Base-by-base conservation (phyloP, 306 rosid genomes). In the Adenanthera pavonina region DNA sequence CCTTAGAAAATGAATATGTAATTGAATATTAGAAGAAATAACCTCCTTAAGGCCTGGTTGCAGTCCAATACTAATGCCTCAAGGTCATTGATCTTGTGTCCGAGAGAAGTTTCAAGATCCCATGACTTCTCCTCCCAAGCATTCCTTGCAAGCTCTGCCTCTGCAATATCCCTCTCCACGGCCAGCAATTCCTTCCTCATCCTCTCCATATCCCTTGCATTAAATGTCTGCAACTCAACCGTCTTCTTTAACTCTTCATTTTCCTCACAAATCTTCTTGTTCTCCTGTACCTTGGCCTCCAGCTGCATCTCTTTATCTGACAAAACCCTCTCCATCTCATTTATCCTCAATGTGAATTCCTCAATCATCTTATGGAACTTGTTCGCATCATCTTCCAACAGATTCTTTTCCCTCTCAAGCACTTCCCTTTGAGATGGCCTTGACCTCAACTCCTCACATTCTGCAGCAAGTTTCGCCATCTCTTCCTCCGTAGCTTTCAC, bases 151-250 rank as follows among this genome's bases (percentile, higher is more conserved):
- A 85, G 79, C 84, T 93, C 97, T 0, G 94, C 91, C 41, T 93
- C 98, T 1, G 84, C 89, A 10, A 78, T 85, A 38, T 93, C 97
- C 86, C 93, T 91, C 88, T 95, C 98, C n/a, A 88, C 83, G 1
- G 96, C 92, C 91, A 93, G 97, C 83, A 95, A 75, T 66, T 95
- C 99, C 72, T 89, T 93, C 90, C 62, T 93, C 99, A 93, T 95
- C 84, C 99, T 85, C 79, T 95, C 99, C 69, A 92, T 89, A 66
- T 95, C 99, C 84, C 96, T 89, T 0, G 90, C 82, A 75, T 85
- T 93, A 62, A 92, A 80, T 0, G 90, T 85, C 88, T 95, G 99
- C 15, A 80, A 68, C 49, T 93, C 94, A 69, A 91, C 98, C 77
- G 81, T 84, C 85, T 67, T 84, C 92, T 49, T 90, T 68, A 95